phyloP scores from a whole-genome alignment of 441 rosid species.

The Brassica balearica region DNA sequence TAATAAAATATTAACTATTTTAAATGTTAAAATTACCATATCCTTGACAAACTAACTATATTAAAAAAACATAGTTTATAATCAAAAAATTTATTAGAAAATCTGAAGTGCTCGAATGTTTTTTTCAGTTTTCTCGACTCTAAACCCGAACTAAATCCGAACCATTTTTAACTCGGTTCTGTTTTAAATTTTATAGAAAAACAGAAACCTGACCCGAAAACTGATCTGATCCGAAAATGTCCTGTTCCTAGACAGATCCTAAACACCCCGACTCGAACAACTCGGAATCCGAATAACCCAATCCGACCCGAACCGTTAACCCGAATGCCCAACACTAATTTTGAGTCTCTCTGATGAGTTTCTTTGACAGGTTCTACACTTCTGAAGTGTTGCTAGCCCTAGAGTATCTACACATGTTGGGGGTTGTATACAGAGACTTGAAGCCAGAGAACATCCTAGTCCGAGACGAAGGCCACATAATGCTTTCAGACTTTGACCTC shows the following conservation, averaged over 20 bases:
- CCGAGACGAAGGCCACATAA: constrained; percentile 86
- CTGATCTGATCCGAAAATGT: too few species aligned
- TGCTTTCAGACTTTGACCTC: constrained; percentile 91
- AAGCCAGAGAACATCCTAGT: constrained; percentile 92
- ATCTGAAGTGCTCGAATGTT: background rate
- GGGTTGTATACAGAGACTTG: constrained; percentile 84
- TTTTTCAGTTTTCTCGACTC: background rate
- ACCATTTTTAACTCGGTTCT: background rate
- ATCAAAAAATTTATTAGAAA: too few species aligned
- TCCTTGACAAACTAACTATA: too few species aligned
- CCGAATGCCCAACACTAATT: background rate
- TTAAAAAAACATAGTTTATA: too few species aligned
- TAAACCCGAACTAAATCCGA: background rate
- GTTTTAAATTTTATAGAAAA: background rate
- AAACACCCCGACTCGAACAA: too few species aligned
- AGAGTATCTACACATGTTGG: constrained; percentile 92
- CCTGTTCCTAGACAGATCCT: too few species aligned
- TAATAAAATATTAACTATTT: too few species aligned
- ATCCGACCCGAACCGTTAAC: background rate
- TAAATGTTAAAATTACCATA: too few species aligned
- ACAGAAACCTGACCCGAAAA: background rate
- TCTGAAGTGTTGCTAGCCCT: constrained; percentile 85
- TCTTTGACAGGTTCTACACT: constrained; percentile 66
- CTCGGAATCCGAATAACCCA: background rate
- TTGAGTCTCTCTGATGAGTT: constrained; percentile 15